These are phyloP conservation scores for Diaporthe citriasiana DNA, from an alignment of 2,329 filamentous ascomycete genomes.

Conservation along the genomic window DNA sequence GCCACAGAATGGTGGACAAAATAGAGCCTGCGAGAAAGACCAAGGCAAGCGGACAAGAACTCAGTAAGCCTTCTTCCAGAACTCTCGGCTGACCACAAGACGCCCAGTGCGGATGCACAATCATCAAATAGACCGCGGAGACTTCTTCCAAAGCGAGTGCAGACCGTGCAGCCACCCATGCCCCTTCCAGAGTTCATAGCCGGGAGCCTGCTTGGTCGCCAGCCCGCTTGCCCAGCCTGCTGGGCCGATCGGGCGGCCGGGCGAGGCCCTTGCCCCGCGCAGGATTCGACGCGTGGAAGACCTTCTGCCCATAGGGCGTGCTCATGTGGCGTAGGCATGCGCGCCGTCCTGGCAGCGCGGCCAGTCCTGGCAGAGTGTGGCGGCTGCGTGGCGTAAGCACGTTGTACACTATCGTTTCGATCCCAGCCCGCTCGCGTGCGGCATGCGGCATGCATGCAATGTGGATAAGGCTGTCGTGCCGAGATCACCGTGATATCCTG, in stretches of 20 bases:
- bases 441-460: constrained; percentile 19
- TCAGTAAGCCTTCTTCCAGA: constrained; percentile 20
- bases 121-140: constrained; percentile 28
- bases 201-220: constrained; percentile 19
- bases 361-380: not conserved
- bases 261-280: constrained; percentile 5
- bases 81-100: constrained; percentile 10
- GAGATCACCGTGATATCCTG: not conserved
- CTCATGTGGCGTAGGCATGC: constrained; percentile 10
- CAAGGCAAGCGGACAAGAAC: not conserved
- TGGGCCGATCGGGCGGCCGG: constrained; percentile 12
- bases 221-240: not conserved
- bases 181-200: constrained; percentile 6
- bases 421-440: constrained; percentile 10
- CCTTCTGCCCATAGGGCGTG: not conserved
- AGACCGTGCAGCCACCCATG: constrained; percentile 2
- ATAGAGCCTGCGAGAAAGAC: not conserved
- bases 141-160: constrained; percentile 7
- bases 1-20: not conserved
- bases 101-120: not conserved
- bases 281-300: constrained; percentile 22
- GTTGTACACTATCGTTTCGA: constrained; percentile 18
- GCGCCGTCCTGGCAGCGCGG: not conserved
- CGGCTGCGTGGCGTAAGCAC: constrained; percentile 16
- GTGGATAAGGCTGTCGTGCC: constrained; percentile 19